Conservation (phyloP, 257 asterid species). For the Forsythia suspensa region DNA sequence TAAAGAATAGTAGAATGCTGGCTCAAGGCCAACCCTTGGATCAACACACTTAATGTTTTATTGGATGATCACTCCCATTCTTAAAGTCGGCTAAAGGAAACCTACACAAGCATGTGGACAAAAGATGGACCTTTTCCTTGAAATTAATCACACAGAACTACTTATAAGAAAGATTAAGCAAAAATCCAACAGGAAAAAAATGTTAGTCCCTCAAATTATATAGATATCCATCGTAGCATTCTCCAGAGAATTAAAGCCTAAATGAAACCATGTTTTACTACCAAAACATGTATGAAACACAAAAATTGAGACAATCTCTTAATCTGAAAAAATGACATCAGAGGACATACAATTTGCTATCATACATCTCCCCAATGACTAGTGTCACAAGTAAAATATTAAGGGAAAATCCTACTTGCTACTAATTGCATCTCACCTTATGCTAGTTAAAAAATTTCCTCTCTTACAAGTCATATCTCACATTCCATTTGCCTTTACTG, state of each 20-base stretch:
- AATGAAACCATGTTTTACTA: background rate
- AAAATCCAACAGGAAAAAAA: too few species aligned
- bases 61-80: too few species aligned
- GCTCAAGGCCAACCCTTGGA: background rate
- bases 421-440: constrained; percentile 5
- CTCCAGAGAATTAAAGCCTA: too few species aligned
- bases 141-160: too few species aligned
- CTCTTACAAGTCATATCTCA: constrained; percentile 61
- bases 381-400: background rate
- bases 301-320: background rate
- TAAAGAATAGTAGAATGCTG: background rate
- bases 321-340: background rate
- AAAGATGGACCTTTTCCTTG: too few species aligned
- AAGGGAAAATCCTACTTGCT: constrained; percentile 6
- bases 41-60: too few species aligned
- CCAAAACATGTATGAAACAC: background rate
- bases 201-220: too few species aligned
- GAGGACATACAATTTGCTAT: background rate
- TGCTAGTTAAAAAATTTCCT: constrained; percentile 6
- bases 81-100: too few species aligned
- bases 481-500: constrained; percentile 63
- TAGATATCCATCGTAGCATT: background rate
- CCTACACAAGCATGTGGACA: too few species aligned
- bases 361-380: background rate
- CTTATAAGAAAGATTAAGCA: too few species aligned